Conservation (phyloP, 441 rosid species). For the Arabidopsis lyrata region DNA sequence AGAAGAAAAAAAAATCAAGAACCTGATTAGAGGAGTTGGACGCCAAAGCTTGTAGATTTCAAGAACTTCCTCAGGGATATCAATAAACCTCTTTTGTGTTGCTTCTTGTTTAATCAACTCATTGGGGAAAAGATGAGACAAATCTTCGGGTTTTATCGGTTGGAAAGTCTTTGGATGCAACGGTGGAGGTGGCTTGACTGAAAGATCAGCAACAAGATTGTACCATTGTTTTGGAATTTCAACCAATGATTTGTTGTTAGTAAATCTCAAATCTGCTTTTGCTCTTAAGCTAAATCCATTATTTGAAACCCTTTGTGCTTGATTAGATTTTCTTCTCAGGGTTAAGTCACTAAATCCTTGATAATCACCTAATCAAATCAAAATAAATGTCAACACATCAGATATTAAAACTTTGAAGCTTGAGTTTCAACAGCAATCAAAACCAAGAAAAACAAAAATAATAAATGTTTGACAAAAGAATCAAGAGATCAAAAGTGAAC, state of each 20-base stretch:
- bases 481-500: background rate
- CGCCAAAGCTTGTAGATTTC: conserved; percentile 92
- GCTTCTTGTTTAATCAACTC: conserved; percentile 89
- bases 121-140: conserved; percentile 78
- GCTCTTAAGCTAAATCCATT: conserved; percentile 42
- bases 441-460: background rate
- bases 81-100: conserved; percentile 68
- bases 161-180: conserved; percentile 81
- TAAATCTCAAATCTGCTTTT: conserved; percentile 39
- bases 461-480: background rate
- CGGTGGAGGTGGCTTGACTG: conserved; percentile 82
- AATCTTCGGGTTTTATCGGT: conserved; percentile 78
- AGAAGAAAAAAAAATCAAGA: conserved; percentile 1
- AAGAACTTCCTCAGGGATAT: conserved; percentile 87
- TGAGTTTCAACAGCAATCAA: conserved; percentile 1
- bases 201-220: conserved; percentile 80
- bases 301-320: conserved; percentile 25
- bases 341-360: conserved; percentile 8
- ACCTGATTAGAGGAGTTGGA: conserved; percentile 95
- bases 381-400: background rate
- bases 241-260: conserved; percentile 27
- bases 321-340: background rate
- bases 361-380: conserved; percentile 34
- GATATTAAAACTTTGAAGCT: background rate
- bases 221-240: conserved; percentile 86